Evolutionary conservation across 495 filamentous ascomycete species (phyloP).

Genomic region (Aspergillus avenaceus): DNA sequence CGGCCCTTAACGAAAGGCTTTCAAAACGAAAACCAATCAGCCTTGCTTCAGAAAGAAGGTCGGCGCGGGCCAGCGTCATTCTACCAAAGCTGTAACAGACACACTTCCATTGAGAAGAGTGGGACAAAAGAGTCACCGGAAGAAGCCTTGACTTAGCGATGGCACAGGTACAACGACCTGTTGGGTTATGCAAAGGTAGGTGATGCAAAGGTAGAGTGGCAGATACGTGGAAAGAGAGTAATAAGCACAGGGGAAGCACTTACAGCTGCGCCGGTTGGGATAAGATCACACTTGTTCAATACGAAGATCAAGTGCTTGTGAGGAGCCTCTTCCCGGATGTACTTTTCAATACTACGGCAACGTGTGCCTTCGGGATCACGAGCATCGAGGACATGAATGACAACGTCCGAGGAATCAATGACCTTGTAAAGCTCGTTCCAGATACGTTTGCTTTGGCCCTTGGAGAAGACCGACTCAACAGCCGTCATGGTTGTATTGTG

Average conservation of each 20-base stretch:
- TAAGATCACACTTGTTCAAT: slow-evolving; percentile 91
- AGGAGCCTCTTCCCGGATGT: slow-evolving; percentile 85
- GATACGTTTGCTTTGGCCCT: slow-evolving; percentile 91
- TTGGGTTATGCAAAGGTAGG: slow-evolving; percentile 8
- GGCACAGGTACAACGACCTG: slow-evolving; percentile 32
- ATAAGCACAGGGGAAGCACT: slow-evolving; percentile 43
- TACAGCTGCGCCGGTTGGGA: slow-evolving; percentile 92
- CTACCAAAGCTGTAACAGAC: slow-evolving; percentile 99
- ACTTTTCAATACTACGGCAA: slow-evolving; percentile 87
- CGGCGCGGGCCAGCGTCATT: slow-evolving; percentile 72
- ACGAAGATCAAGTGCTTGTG: slow-evolving; percentile 94
- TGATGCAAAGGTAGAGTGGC: slow-evolving; percentile 4
- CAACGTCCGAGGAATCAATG: slow-evolving; percentile 92
- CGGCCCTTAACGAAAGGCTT: slow-evolving; percentile 49
- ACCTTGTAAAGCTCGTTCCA: slow-evolving; percentile 99
- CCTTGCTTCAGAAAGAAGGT: slow-evolving; percentile 56
- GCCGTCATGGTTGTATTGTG: slow-evolving; percentile 57
- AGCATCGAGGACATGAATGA: slow-evolving; percentile 92
- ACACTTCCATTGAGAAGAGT: slow-evolving; percentile 59
- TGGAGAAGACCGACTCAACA: slow-evolving; percentile 84
- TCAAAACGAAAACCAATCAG: slow-evolving; percentile 83
- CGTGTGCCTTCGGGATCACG: slow-evolving; percentile 87
- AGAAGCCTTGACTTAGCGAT: slow-evolving; percentile 97
- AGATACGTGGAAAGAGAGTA: slow-evolving; percentile 9
- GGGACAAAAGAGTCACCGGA: slow-evolving; percentile 46